Evolutionary conservation across 129 eudicot species (phyloP).

Genomic region (Chrysanthemum lavandulifolium): DNA sequence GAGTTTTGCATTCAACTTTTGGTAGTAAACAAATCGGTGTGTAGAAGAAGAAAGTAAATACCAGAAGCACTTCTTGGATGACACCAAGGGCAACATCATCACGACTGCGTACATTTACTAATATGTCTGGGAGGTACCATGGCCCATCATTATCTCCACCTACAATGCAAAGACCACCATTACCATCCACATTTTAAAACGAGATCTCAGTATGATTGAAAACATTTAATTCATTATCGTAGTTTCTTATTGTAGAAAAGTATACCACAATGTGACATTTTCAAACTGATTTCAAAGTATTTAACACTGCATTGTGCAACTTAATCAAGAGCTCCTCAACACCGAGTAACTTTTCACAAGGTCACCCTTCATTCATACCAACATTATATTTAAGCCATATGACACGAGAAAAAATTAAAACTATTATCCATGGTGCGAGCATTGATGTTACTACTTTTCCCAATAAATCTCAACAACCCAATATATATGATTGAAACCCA

Average conservation of each 20-base stretch:
- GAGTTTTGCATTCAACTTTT: neutral
- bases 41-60: constrained; percentile 25
- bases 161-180: constrained; percentile 29
- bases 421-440: neutral
- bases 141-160: constrained; percentile 85
- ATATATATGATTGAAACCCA: constrained; percentile 22
- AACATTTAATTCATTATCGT: neutral
- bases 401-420: too few relatives aligned
- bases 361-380: too few relatives aligned
- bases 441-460: neutral
- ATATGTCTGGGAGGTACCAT: constrained; percentile 71
- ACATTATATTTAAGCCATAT: too few relatives aligned
- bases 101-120: constrained; percentile 69
- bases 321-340: too few relatives aligned
- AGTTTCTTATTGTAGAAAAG: neutral
- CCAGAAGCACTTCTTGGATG: constrained; percentile 82
- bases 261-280: too few relatives aligned
- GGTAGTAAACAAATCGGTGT: neutral
- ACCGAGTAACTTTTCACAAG: too few relatives aligned
- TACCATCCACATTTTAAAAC: constrained; percentile 7
- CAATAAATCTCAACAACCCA: neutral
- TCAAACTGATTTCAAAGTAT: too few relatives aligned
- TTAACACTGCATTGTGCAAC: too few relatives aligned
- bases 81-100: constrained; percentile 26
- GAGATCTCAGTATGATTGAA: neutral